Base-by-base conservation (phyloP, 164 flowering plant species). In the Dillenia suffruticosa region DNA sequence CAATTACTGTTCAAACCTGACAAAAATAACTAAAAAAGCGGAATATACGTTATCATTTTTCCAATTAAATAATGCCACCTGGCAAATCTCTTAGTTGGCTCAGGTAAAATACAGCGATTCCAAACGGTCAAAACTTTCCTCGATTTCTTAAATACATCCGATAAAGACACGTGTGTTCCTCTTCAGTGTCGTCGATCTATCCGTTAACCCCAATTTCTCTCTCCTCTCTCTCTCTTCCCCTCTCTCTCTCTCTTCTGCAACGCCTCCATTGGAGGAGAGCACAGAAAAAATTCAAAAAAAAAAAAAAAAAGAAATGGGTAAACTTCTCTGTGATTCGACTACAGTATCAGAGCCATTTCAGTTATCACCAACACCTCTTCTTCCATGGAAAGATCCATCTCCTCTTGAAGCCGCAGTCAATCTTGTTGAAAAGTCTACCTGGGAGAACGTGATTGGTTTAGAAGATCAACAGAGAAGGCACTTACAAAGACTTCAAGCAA, bases 361-460 rank as follows among this genome's bases (percentile, higher is more conserved):
- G 52, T 9, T 66, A 1, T 56, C 82, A 1, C 59, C 40, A 32
- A 5, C 80, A 1, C 70, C 77, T 46, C 50, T 68, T n/a, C 56
- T 72, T 9, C 62, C 64, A 44, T 76, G 77, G 84, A 55, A 68
- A 68, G 82, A 75, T 16, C 69, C 72, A 52, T 56, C 49, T 22
- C 73, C 60, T 8, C 9, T 47, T 54, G 57, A 51, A 15, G 24
- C 65, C 43, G 49, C 70, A 17, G 56, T 53, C 47, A 72, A 66
- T 56, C 58, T 59, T 58, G 49, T 50, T 7, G 56, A 59, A 22
- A 46, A 47, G 14, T 51, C 44, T 49, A 49, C 67, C 15, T 92
- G 96, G 96, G 92, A 81, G 0, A 73, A 74, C 48, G 95, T 92
- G 8, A 22, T 66, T 2, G 98, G 96, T 9, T 68, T 92, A n/a